Percentiles rank a stretch among this genome's conserved stretches.
These are phyloP conservation scores for Corinectria fuckeliana DNA, from an alignment of 2,329 filamentous ascomycete genomes.

Conservation along the genomic window DNA sequence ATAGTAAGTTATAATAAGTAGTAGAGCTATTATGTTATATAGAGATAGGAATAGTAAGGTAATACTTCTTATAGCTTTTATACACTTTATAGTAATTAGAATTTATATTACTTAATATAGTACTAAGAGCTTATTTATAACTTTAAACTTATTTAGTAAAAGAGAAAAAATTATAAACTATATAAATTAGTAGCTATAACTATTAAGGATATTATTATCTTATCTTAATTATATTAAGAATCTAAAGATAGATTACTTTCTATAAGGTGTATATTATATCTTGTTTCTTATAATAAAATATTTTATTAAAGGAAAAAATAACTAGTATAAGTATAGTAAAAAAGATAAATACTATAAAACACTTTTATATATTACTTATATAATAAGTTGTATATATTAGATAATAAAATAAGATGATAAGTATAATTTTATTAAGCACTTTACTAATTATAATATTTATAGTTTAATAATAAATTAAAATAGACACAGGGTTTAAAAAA, in stretches of 20 bases:
- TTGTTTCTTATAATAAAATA: background rate
- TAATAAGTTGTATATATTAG: background rate
- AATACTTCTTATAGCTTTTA: background rate
- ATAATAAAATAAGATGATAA: background rate
- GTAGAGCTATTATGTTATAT: background rate
- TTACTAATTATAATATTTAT: background rate
- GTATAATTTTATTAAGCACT: background rate
- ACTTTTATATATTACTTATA: background rate
- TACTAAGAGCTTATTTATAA: background rate
- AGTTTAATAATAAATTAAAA: background rate
- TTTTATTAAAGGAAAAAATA: background rate
- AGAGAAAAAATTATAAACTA: background rate
- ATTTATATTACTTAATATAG: background rate
- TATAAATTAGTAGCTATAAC: background rate
- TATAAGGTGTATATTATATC: background rate
- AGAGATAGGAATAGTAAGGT: background rate
- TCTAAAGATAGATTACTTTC: background rate
- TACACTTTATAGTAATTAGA: background rate
- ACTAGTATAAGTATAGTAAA: background rate
- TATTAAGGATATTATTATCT: background rate
- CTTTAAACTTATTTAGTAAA: background rate
- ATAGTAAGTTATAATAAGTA: background rate
- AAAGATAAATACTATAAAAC: background rate
- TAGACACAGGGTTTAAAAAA: background rate
- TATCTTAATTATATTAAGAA: background rate